Percentiles rank a stretch among this genome's conserved stretches.
Conservation (phyloP, 345 rosid species). For the Luvunga scandens region DNA sequence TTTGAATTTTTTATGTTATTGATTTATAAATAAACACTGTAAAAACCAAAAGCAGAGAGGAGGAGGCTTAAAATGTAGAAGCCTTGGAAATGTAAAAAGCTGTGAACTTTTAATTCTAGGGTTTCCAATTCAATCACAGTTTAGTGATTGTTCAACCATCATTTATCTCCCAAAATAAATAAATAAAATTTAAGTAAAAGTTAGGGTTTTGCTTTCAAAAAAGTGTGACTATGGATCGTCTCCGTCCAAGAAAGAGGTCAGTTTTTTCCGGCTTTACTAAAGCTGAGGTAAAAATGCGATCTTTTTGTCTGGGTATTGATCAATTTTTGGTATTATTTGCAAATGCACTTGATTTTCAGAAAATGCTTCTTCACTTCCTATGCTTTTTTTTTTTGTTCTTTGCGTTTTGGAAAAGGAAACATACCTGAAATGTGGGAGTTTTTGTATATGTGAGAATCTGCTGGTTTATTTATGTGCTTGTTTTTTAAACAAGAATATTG, state of each 20-base stretch:
- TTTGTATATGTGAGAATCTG: background rate
- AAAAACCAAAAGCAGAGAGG: background rate
- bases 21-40: too few species aligned
- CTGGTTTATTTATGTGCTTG: background rate
- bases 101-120: constrained; percentile 4
- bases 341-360: background rate
- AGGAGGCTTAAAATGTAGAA: background rate
- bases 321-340: background rate
- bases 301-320: constrained; percentile 12
- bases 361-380: background rate
- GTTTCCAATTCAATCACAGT: background rate
- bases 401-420: background rate
- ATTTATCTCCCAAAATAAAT: background rate
- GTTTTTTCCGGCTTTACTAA: constrained; percentile 45
- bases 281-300: constrained; percentile 35
- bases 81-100: background rate
- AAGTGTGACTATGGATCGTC: constrained; percentile 37
- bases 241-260: constrained; percentile 41
- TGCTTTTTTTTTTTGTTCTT: background rate
- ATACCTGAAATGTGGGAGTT: background rate
- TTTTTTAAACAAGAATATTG: background rate
- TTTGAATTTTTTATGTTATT: too few species aligned
- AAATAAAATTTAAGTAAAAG: background rate
- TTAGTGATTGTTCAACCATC: background rate
- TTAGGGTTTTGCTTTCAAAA: background rate